Evolutionary conservation across 2,329 filamentous ascomycete species (phyloP), one percentile per base, ranked within the genome.

Genomic region (Cladosporium sp.): DNA sequence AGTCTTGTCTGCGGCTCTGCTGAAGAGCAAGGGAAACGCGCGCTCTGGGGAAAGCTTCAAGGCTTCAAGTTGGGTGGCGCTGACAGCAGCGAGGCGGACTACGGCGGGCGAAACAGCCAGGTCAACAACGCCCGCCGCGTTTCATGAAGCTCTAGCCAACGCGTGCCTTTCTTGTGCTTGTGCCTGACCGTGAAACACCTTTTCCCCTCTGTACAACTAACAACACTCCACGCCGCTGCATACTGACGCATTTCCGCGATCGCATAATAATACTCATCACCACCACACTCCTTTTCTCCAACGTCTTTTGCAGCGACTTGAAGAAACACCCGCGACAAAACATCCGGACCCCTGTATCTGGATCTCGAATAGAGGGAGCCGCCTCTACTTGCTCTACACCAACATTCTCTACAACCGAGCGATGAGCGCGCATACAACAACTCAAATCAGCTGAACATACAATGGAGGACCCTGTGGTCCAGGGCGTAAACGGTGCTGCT

Each of bases 391-490:
- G 41, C 36, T 41, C 15, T 21, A 26, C 15, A 21, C 21, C 49
- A 4, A 30, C 36, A 18, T 28, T 10, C 10, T 21, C 24, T 11
- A 55, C 60, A 28, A 41, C 12, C 51, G 26, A 64, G 60, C 60
- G 51, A 64, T 64, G 60, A 41, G 30, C 34, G 49, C 36, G 21
- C 38, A 18, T 14, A 24, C 15, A 57, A 30, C 24, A 12, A 44
- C 32, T 8, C 60, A 34, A 21, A n/a, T 21, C 51, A 44, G 49
- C 14, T 64, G 54, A 34, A 61, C 41, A 30, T 58, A 72, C 49
- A 26, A 78, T 78, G 77, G 77, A 78, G 76, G 77, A 77, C 71
- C 76, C 75, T 68, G 66, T 76, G 72, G 71, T 76, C 71, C 72
- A 72, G 54, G 75, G 73, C 66, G 72, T 72, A 66, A 77, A 78